phyloP scores from a whole-genome alignment of 2,329 filamentous ascomycete species.

The Tolypocladium cylindrosporum region DNA sequence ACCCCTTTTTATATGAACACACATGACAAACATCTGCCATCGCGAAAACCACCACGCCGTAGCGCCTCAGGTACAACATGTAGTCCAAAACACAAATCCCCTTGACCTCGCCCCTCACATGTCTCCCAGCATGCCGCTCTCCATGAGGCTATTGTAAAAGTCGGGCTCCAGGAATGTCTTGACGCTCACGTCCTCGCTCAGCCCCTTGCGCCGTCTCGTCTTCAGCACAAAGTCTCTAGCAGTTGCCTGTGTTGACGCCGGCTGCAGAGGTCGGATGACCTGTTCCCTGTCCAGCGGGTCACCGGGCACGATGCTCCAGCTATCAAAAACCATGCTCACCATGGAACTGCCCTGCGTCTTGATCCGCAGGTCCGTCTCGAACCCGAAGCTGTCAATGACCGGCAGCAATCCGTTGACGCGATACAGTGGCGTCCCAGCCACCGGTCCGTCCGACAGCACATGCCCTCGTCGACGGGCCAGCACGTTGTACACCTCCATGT shows the following conservation, averaged over 20 bases:
- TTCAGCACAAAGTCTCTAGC: slow-evolving; percentile 95
- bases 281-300: slow-evolving; percentile 88
- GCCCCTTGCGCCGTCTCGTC: slow-evolving; percentile 82
- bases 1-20: background rate
- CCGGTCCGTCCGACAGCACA: slow-evolving; percentile 85
- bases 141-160: slow-evolving; percentile 77
- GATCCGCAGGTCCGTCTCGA: slow-evolving; percentile 93
- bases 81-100: background rate
- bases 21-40: background rate
- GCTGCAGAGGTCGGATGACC: slow-evolving; percentile 73
- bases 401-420: slow-evolving; percentile 84
- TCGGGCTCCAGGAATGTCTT: slow-evolving; percentile 95
- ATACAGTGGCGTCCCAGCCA: slow-evolving; percentile 90
- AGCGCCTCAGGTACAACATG: background rate
- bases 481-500: slow-evolving; percentile 84
- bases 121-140: slow-evolving; percentile 74
- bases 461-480: slow-evolving; percentile 82
- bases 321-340: slow-evolving; percentile 86
- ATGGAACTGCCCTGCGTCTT: slow-evolving; percentile 90
- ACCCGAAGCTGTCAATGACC: slow-evolving; percentile 95
- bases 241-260: slow-evolving; percentile 77
- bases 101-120: slow-evolving; percentile 9
- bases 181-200: slow-evolving; percentile 91
- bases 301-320: slow-evolving; percentile 91
- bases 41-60: background rate